These are phyloP conservation scores for Trichosporon asahii DNA, from an alignment of 1,284 basidiomycete species.

Conservation along the genomic window DNA sequence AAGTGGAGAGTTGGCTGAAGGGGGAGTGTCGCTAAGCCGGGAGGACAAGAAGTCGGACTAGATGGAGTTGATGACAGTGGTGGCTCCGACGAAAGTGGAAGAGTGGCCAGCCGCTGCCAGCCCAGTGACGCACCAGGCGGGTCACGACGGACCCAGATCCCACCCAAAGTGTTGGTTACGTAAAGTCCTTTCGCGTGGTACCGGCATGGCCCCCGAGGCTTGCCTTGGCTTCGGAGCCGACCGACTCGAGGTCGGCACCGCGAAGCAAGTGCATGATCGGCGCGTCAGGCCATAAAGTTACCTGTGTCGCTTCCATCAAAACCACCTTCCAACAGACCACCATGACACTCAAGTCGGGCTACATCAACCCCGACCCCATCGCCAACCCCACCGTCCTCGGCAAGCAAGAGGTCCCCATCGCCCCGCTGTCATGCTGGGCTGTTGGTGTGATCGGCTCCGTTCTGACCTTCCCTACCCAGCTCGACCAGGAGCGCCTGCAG, in stretches of 20 bases:
- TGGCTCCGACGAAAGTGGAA: constrained; percentile 6
- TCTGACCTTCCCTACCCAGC: constrained; percentile 27
- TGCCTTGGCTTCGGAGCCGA: background rate
- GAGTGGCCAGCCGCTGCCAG: background rate
- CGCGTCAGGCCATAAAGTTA: background rate
- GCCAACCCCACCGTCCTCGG: constrained; percentile 22
- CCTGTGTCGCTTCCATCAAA: background rate
- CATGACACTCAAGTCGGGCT: constrained; percentile 18
- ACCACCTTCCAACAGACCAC: background rate
- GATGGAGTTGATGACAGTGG: background rate
- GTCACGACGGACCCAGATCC: background rate
- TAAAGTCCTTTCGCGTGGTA: background rate
- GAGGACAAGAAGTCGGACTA: background rate
- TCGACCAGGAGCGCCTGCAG: constrained; percentile 26
- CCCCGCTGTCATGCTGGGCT: constrained; percentile 31
- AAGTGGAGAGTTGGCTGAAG: background rate
- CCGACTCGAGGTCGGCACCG: background rate
- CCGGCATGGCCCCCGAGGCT: background rate
- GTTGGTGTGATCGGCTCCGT: constrained; percentile 23
- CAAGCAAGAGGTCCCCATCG: constrained; percentile 24
- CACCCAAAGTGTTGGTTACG: background rate
- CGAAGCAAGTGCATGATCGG: background rate
- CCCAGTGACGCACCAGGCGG: background rate
- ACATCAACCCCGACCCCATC: constrained; percentile 23
- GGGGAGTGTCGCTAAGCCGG: background rate